Conservation (phyloP, 169 alveolate species). For the Plasmodium ovale region DNA sequence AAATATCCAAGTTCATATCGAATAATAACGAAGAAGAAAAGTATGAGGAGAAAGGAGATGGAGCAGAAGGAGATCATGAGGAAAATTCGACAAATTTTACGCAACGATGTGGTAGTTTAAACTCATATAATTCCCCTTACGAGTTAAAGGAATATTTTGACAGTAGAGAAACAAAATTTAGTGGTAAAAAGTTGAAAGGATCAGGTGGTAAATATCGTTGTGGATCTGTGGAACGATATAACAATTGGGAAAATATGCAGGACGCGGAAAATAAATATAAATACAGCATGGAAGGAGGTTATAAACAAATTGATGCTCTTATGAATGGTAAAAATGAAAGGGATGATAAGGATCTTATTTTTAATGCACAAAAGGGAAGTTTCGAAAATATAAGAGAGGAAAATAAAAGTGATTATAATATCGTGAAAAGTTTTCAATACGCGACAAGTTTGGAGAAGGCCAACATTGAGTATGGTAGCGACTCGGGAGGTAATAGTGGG, state of each 20-base stretch:
- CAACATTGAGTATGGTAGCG: too few species aligned
- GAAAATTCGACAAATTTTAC: background rate
- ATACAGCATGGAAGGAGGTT: background rate
- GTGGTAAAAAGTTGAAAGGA: background rate
- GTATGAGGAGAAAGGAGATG: background rate
- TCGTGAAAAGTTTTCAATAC: background rate
- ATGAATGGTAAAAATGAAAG: background rate
- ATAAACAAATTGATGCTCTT: background rate
- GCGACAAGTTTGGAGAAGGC: background rate
- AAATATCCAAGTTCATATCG: slow-evolving; percentile 26
- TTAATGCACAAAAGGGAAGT: background rate
- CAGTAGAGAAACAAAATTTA: slow-evolving; percentile 1
- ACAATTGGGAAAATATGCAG: background rate
- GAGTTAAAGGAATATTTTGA: slow-evolving; percentile 26
- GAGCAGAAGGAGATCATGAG: background rate
- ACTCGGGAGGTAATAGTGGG: background rate
- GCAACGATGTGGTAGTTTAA: background rate
- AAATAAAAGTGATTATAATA: background rate
- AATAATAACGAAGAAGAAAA: slow-evolving; percentile 23
- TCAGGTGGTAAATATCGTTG: background rate
- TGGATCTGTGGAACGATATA: background rate
- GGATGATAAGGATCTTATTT: background rate
- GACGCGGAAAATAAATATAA: background rate
- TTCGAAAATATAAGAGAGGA: background rate
- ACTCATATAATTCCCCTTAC: slow-evolving; percentile 15